Evolutionary conservation across 495 filamentous ascomycete species (phyloP).

Genomic region (Podospora fimiseda): DNA sequence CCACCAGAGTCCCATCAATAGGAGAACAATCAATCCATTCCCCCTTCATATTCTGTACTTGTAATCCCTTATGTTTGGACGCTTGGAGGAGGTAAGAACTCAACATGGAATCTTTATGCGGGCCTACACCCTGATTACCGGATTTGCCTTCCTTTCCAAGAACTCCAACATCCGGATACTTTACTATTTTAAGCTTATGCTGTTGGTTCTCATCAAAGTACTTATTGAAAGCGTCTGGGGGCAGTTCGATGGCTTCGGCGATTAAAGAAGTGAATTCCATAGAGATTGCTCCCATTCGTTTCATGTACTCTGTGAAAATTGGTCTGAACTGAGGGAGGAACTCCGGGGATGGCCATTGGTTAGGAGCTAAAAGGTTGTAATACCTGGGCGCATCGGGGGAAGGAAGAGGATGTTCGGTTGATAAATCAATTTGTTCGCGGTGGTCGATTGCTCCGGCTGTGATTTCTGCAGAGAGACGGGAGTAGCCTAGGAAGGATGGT

Average conservation of each 20-base stretch:
- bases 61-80: constrained; percentile 69
- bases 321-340: constrained; percentile 66
- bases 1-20: constrained; percentile 60
- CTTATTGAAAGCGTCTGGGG: constrained; percentile 62
- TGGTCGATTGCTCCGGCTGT: constrained; percentile 55
- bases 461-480: constrained; percentile 55
- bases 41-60: constrained; percentile 77
- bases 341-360: constrained; percentile 75
- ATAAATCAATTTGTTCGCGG: constrained; percentile 89
- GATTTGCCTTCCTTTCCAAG: constrained; percentile 40
- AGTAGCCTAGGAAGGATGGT: constrained; percentile 58
- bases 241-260: constrained; percentile 78
- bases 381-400: constrained; percentile 60
- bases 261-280: constrained; percentile 77
- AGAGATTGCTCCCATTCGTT: constrained; percentile 60
- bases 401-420: constrained; percentile 65
- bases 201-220: constrained; percentile 80
- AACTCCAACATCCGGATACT: constrained; percentile 63
- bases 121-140: constrained; percentile 69
- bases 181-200: constrained; percentile 90
- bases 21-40: constrained; percentile 76
- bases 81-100: constrained; percentile 84
- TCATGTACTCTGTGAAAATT: constrained; percentile 68
- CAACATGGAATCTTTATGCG: constrained; percentile 92
- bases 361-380: constrained; percentile 74